Conservation (phyloP, 176 grass and related monocot species). For the Zizania latifolia region DNA sequence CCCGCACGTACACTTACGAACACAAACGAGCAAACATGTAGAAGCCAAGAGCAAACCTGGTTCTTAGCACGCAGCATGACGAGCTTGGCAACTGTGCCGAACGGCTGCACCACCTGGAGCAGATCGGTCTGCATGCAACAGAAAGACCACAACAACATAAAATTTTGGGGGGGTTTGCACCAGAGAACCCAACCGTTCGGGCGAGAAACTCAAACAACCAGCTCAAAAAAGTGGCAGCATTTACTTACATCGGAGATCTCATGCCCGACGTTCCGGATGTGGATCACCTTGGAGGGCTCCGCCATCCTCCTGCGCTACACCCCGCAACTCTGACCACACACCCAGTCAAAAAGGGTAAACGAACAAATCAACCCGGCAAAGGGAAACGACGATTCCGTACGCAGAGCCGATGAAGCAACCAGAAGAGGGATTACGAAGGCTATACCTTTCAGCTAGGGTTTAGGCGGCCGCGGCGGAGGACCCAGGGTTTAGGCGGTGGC, state of each 20-base stretch:
- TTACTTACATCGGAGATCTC: constrained; percentile 83
- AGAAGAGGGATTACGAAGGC: neutral
- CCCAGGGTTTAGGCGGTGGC: constrained; percentile 14
- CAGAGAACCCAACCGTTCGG: neutral
- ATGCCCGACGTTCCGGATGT: constrained; percentile 90
- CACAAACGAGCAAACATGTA: neutral
- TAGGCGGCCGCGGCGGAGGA: constrained; percentile 3
- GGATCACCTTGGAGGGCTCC: constrained; percentile 93
- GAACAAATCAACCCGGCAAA: neutral
- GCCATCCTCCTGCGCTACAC: constrained; percentile 51
- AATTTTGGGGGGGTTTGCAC: neutral
- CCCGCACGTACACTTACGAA: neutral
- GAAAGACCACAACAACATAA: neutral
- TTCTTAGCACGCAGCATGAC: constrained; percentile 98
- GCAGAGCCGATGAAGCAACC: neutral
- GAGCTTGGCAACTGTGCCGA: constrained; percentile 70
- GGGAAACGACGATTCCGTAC: neutral
- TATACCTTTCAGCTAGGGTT: constrained; percentile 20
- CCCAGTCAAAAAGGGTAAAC: neutral
- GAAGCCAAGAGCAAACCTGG: constrained; percentile 42
- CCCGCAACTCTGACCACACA: neutral
- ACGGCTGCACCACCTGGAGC: constrained; percentile 94
- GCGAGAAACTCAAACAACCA: neutral
- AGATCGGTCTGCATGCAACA: constrained; percentile 61
- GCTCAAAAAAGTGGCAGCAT: neutral